A percentile compares a stretch with the other conserved stretches of the same genome.
These are phyloP conservation scores for Aspergillus felis DNA, from an alignment of 2,329 filamentous ascomycete species.

Conservation along the genomic window DNA sequence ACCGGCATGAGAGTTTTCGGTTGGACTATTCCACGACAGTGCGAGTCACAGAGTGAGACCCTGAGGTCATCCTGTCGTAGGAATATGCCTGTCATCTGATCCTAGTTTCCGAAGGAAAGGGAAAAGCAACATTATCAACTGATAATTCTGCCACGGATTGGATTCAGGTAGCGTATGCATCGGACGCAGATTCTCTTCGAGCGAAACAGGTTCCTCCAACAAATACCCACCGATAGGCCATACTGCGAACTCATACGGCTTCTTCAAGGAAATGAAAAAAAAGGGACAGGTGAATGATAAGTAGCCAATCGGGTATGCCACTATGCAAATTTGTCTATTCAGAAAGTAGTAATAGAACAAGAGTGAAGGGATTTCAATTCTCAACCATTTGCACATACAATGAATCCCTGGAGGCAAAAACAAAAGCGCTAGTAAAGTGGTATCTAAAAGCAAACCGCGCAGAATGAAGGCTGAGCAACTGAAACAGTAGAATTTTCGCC, in stretches of 20 bases:
- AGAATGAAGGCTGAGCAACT: background rate
- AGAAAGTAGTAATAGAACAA: background rate
- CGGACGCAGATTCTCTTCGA: background rate
- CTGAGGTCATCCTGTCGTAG: background rate
- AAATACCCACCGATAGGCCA: background rate
- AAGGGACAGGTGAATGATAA: background rate
- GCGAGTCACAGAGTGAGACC: background rate
- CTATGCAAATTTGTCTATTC: constrained; percentile 1
- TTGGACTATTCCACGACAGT: background rate
- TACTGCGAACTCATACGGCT: background rate
- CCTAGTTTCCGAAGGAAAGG: background rate
- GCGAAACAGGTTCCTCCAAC: no score
- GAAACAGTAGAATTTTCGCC: constrained; percentile 10
- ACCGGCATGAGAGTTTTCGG: background rate
- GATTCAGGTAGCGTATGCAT: background rate
- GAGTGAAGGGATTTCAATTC: background rate
- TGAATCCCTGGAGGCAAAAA: background rate
- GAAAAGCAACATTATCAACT: background rate
- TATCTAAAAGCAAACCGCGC: background rate
- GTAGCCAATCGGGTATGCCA: constrained; percentile 4
- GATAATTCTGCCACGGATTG: background rate
- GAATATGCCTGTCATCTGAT: background rate
- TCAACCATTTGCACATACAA: background rate
- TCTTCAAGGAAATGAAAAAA: background rate
- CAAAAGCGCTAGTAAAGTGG: background rate